Conservation (phyloP, 139 green algal genomes). For the Chlorella sp. region DNA sequence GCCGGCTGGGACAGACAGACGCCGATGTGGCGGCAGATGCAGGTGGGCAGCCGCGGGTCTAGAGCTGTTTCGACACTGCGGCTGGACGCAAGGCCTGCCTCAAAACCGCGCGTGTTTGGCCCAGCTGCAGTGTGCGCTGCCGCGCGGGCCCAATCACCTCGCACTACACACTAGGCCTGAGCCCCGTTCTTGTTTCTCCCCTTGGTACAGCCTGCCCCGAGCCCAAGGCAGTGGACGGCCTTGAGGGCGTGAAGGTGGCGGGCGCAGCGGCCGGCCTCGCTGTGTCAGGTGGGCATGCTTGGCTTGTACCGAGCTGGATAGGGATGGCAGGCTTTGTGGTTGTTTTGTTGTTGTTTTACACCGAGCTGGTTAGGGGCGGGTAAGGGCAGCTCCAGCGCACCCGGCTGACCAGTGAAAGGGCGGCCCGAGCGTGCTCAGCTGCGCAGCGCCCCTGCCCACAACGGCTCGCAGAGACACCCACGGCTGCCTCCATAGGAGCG, state of each 20-base stretch:
- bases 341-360: not conserved
- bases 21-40: constrained; percentile 56
- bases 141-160: too few relatives aligned
- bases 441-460: too few relatives aligned
- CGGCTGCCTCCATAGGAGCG: too few relatives aligned
- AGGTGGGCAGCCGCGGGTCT: not conserved
- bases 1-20: constrained; percentile 72
- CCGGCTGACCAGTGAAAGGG: too few relatives aligned
- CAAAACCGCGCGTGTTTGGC: too few relatives aligned
- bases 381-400: too few relatives aligned
- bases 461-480: too few relatives aligned
- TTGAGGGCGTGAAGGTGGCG: constrained; percentile 54
- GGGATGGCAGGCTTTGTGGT: not conserved
- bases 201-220: constrained; percentile 27
- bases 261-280: constrained; percentile 68
- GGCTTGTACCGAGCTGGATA: not conserved
- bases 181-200: not conserved
- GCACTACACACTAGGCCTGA: not conserved
- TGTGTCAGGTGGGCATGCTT: constrained; percentile 56
- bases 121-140: too few relatives aligned
- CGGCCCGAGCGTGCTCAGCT: too few relatives aligned
- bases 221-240: constrained; percentile 45
- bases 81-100: too few relatives aligned
- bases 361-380: not conserved
- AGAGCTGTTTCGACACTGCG: too few relatives aligned